Evolutionary conservation across 2,329 filamentous ascomycete genomes (phyloP).

Genomic region (Penicillium sp.): DNA sequence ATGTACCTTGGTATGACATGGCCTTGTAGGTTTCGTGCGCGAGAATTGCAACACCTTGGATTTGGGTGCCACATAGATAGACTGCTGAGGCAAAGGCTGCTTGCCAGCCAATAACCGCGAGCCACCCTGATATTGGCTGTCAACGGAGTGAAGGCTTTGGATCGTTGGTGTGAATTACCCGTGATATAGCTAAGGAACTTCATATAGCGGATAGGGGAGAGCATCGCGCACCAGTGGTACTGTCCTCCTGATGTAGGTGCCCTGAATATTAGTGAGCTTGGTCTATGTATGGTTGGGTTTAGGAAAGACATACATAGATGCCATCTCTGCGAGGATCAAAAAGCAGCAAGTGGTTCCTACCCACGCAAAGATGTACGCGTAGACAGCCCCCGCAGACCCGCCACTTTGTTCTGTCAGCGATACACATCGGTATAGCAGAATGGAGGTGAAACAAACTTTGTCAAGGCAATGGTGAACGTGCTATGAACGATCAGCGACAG

Average conservation of each 20-base stretch:
- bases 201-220: neutral
- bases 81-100: neutral
- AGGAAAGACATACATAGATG: neutral
- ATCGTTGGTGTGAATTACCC: neutral
- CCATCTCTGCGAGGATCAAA: neutral
- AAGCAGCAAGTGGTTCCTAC: neutral
- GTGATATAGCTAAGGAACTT: constrained; percentile 5
- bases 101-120: constrained; percentile 1
- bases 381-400: constrained; percentile 2
- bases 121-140: neutral
- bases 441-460: neutral
- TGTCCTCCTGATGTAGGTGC: neutral
- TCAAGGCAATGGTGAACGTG: neutral
- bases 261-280: neutral
- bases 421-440: neutral
- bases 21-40: neutral
- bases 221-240: constrained; percentile 6
- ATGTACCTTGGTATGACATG: constrained; percentile 6
- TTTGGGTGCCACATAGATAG: constrained; percentile 1
- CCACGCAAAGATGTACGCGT: constrained; percentile 1
- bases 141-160: neutral
- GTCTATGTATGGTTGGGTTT: neutral
- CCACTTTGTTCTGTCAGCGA: neutral
- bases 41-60: constrained; percentile 4
- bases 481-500: neutral